Percentiles rank a stretch among this genome's conserved stretches.
phyloP scores from a whole-genome alignment of 441 rosid species.

The Populus trichocarpa region DNA sequence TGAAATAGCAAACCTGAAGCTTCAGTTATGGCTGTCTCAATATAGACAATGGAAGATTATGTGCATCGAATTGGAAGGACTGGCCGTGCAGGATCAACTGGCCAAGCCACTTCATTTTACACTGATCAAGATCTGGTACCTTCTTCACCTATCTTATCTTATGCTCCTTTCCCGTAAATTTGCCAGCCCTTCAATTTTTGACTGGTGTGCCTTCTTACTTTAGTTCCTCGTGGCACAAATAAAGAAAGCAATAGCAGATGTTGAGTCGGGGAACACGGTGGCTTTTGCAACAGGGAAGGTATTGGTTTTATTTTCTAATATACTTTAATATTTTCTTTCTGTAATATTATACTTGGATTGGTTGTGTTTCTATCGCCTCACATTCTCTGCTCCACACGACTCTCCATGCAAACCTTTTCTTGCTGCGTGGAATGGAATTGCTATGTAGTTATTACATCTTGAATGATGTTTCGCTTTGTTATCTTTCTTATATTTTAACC shows the following conservation, averaged over 20 bases:
- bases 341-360: not conserved
- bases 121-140: slow-evolving; percentile 36
- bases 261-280: slow-evolving; percentile 32
- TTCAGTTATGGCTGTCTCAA: slow-evolving; percentile 31
- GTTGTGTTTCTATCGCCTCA: not conserved
- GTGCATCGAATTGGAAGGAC: slow-evolving; percentile 93
- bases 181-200: not conserved
- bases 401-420: not conserved
- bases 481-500: not conserved
- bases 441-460: no score
- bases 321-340: not conserved
- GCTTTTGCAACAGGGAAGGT: slow-evolving; percentile 47
- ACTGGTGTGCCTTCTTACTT: not conserved
- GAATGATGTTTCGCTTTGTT: not conserved
- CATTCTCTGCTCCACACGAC: not conserved
- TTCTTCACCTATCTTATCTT: not conserved
- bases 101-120: slow-evolving; percentile 46
- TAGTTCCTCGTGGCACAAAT: slow-evolving; percentile 37
- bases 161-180: not conserved
- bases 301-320: not conserved
- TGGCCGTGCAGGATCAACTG: slow-evolving; percentile 93
- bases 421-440: not conserved
- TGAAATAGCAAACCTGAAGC: slow-evolving; percentile 29
- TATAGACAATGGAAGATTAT: slow-evolving; percentile 69
- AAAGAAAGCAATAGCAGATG: slow-evolving; percentile 36